These are phyloP conservation scores for Erythrophleum fordii DNA, from an alignment of 306 rosid species.

Conservation along the genomic window DNA sequence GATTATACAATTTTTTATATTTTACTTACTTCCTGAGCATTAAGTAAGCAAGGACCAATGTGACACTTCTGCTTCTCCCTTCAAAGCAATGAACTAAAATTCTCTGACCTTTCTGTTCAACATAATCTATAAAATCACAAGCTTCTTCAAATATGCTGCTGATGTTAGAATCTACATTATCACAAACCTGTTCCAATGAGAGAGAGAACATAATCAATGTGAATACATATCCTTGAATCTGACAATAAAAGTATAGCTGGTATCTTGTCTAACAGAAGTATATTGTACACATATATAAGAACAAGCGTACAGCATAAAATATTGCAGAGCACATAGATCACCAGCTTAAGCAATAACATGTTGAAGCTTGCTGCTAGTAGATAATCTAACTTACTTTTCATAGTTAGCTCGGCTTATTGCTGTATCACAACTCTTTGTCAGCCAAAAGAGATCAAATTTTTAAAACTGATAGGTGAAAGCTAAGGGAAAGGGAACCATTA, in stretches of 20 bases:
- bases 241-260: neutral
- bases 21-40: conserved; percentile 85
- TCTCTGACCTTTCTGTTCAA: conserved; percentile 70
- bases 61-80: conserved; percentile 95
- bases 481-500: neutral
- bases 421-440: neutral
- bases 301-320: neutral
- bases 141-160: conserved; percentile 85
- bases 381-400: neutral
- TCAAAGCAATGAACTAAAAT: conserved; percentile 95
- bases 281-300: neutral
- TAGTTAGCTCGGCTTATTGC: neutral
- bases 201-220: conserved; percentile 22
- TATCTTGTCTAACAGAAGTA: neutral
- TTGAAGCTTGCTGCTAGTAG: neutral
- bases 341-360: conserved; percentile 14
- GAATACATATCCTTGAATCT: neutral
- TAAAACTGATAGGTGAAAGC: neutral
- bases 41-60: conserved; percentile 84
- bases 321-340: neutral
- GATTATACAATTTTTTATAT: conserved; percentile 20
- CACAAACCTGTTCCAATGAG: conserved; percentile 62
- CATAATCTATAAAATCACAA: conserved; percentile 67
- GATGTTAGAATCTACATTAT: conserved; percentile 71
- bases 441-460: conserved; percentile 6